Base-by-base conservation (phyloP, 2,329 filamentous ascomycete species). In the Colletotrichum orchidophilum region DNA sequence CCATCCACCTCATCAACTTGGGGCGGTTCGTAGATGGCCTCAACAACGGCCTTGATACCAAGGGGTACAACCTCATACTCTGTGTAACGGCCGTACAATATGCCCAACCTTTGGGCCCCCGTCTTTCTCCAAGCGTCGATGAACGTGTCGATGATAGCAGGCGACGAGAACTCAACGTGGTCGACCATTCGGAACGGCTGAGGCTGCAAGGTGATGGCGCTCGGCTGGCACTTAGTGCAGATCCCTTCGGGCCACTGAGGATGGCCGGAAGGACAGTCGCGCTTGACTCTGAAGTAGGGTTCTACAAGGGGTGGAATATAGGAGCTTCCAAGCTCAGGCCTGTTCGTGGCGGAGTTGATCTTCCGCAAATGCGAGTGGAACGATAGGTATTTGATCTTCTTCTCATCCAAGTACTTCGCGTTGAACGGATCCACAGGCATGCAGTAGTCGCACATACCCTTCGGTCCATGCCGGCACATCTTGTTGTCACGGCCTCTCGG, bases 381-480 rank as follows among this genome's bases (percentile, higher is more conserved):
- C 0, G 96, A 98, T 31, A 96, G 87, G 81, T 99, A 97, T 82
- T 99, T 99, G 87, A 99, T 98, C 87, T 98, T 98, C 87, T 96
- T 97, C 76, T 99, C 96, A 33, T 90, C 90, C 21, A 99, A 88
- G 77, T 98, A 98, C 66, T 91, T 91, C n/a, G 92, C 82, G 78
- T 97, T 92, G 82, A 97, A 99, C 1, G 96, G 96, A 78, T 99
- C 96, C 61, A 98, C 84, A 0, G 97, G 97, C 90, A 97, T 97
- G 84, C 96, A 99, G 83, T 98, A 97, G 83, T 99, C 96, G 82
- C 96, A 99, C 96, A 99, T 99, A 80, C 96, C 96, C 83, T 97
- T 98, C 62, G 93, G 92, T 1, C 96, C 96, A 80, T 99, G 96
- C 73, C 94, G 92, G 84, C 96, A 99, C 95, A 99, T 96, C 79